Evolutionary conservation across 345 rosid genomes (phyloP).

Genomic region (Populus pruinosa): DNA sequence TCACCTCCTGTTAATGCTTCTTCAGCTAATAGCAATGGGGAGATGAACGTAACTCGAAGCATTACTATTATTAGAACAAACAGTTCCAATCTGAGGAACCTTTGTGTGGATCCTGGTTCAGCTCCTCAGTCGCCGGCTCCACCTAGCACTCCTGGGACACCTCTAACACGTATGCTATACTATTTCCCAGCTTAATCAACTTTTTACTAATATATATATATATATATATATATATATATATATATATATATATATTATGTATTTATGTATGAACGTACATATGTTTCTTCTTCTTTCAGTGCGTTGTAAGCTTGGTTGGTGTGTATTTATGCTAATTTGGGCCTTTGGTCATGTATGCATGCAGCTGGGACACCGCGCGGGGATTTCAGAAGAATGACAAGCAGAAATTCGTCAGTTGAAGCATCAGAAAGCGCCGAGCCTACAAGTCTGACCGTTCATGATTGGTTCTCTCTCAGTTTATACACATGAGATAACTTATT

Average conservation of each 20-base stretch:
- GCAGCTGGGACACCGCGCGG: constrained; percentile 66
- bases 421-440: constrained; percentile 33
- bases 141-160: constrained; percentile 45
- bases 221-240: neutral
- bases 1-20: constrained; percentile 9
- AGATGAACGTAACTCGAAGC: constrained; percentile 48
- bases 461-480: constrained; percentile 42
- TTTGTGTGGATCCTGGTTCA: constrained; percentile 34
- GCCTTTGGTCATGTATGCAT: neutral
- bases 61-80: constrained; percentile 47
- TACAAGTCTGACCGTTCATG: constrained; percentile 52
- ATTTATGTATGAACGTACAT: neutral
- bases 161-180: constrained; percentile 21
- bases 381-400: constrained; percentile 38
- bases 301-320: neutral
- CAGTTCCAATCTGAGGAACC: constrained; percentile 25
- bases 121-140: constrained; percentile 38
- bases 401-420: constrained; percentile 36
- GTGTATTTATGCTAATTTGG: neutral
- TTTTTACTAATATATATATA: neutral
- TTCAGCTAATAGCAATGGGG: neutral
- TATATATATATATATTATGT: neutral
- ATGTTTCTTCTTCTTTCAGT: neutral
- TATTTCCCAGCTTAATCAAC: neutral
- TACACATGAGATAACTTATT: neutral